These are phyloP conservation scores for Nemania sp. DNA, from an alignment of 2,329 filamentous ascomycete genomes.

Conservation along the genomic window DNA sequence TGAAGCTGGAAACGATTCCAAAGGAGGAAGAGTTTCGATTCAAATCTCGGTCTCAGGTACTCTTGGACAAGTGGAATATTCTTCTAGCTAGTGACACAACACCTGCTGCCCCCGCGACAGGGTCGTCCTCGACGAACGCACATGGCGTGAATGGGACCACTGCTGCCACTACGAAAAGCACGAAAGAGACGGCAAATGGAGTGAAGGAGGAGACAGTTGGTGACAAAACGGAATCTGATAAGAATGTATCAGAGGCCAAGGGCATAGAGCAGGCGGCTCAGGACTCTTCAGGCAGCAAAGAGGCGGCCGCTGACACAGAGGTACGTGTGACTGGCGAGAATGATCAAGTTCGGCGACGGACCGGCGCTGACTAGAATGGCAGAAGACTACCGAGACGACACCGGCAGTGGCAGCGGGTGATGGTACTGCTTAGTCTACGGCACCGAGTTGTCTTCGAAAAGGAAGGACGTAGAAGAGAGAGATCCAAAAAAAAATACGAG, in stretches of 20 bases:
- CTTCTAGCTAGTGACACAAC: conserved; percentile 67
- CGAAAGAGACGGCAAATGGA: conserved; percentile 38
- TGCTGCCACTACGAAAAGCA: conserved; percentile 36
- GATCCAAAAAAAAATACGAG: conserved; percentile 25
- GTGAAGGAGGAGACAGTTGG: conserved; percentile 39
- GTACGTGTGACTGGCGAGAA: conserved; percentile 24
- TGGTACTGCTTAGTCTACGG: conserved; percentile 6
- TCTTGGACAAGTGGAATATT: conserved; percentile 90
- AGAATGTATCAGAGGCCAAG: conserved; percentile 37
- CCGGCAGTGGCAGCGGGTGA: conserved; percentile 1
- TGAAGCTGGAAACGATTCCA: conserved; percentile 85
- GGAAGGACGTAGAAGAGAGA: conserved; percentile 17
- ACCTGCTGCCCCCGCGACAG: conserved; percentile 41
- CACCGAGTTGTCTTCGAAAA: neutral
- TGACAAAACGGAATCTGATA: conserved; percentile 35
- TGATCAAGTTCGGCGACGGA: neutral
- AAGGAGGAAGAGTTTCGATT: conserved; percentile 88
- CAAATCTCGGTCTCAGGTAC: conserved; percentile 77
- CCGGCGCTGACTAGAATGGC: conserved; percentile 13
- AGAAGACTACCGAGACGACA: conserved; percentile 18
- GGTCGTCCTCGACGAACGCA: conserved; percentile 38
- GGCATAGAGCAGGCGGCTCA: conserved; percentile 47
- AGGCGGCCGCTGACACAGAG: conserved; percentile 41
- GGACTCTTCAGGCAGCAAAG: conserved; percentile 44
- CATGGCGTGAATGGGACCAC: conserved; percentile 56